These are phyloP conservation scores for Penstemon newberryi DNA, from an alignment of 257 asterid species.

Conservation along the genomic window DNA sequence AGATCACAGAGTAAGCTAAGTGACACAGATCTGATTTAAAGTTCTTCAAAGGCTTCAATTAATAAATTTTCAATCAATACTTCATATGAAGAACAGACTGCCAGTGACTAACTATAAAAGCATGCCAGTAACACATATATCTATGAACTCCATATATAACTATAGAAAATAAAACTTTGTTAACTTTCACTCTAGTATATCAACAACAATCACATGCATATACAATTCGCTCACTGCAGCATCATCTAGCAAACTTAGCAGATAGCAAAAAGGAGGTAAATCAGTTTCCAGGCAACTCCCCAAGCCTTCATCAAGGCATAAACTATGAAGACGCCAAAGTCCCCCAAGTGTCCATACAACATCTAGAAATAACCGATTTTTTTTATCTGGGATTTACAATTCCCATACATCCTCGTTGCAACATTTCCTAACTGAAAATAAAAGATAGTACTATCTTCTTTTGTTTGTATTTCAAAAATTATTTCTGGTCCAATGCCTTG, in stretches of 20 bases:
- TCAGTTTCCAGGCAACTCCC: constrained; percentile 6
- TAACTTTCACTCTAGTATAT: not conserved
- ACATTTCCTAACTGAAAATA: not conserved
- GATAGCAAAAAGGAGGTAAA: constrained; percentile 4
- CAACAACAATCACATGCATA: constrained; percentile 1
- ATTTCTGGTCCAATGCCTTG: not conserved
- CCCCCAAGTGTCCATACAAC: not conserved
- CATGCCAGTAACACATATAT: not conserved
- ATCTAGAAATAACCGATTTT: not conserved
- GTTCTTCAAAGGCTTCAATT: not conserved
- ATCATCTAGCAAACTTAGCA: not conserved
- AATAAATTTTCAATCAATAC: not conserved
- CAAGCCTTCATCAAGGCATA: not conserved
- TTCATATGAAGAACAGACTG: not conserved
- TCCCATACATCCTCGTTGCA: not conserved
- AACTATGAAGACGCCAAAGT: not conserved
- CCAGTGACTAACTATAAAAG: not conserved
- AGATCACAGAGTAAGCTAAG: not conserved
- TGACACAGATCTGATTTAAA: too few species aligned
- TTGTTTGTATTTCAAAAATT: not conserved
- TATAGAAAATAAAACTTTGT: not conserved
- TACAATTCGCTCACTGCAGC: not conserved
- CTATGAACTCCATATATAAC: not conserved
- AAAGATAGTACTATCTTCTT: not conserved
- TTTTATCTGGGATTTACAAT: not conserved